Evolutionary conservation across 176 grass and related monocot genomes (phyloP), one percentile per base, ranked within the genome.

Genomic region (Aechmea fasciata): DNA sequence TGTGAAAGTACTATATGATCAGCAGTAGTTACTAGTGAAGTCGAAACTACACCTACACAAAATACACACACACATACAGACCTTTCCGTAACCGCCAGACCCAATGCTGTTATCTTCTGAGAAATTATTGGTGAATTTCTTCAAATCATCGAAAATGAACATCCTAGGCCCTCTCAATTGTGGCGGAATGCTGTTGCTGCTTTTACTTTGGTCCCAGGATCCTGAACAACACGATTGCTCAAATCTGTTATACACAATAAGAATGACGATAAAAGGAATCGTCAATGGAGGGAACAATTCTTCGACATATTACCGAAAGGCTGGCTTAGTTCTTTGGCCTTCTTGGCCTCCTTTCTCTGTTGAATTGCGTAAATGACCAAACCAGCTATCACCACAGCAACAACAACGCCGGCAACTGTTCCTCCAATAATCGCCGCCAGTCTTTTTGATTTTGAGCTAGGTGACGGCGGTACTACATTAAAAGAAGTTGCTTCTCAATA

Each of bases 11-110:
- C 54, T 59, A 17, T 1, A 41, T 41, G 33, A 41, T 41, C 4
- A 6, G 33, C 33, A 41, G 6, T 41, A 41, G 6, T 41, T 41
- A 41, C 33, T 6, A 41, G 4, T 7, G 33, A 41, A 41, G 33
- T 41, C 6, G 33, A 41, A 41, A 3, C 25, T 26, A 26, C 25
- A 26, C 0, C 25, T 26, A 26, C 25, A 26, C 25, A 26, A 26
- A 26, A 41, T 5, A 33, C 29, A 33, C 2, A 33, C 29, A 33
- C 29, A 41, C 0, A 41, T 0, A 41, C 4, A 41, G 0, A 91
- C 88, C 84, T 91, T 91, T 63, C 88, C 88, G 69, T 91, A 91
- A 54, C 84, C 88, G 59, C 88, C 88, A 7, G 88, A 87, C 65
- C 88, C 88, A 68, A 91, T 87, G 76, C 73, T 71, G 14, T 87